Evolutionary conservation across 2,329 filamentous ascomycete species (phyloP), one percentile per base, ranked within the genome.

Genomic region (Botrytis byssoidea): DNA sequence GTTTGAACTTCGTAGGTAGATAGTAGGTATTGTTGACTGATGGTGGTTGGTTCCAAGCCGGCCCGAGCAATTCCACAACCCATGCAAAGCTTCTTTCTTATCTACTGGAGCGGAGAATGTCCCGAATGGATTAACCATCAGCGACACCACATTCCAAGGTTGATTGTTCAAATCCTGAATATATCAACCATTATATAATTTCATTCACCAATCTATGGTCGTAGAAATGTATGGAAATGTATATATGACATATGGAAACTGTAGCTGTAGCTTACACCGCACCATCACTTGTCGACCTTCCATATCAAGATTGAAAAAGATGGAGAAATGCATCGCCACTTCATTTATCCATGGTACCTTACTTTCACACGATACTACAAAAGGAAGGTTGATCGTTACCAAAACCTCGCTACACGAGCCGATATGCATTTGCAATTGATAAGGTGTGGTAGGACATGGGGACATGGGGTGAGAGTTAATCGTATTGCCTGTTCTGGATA

Each of bases 351-450:
- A 40, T 44, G 18, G 37, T 72, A 57, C 70, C 70, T 46, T 42
- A 57, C 60, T 46, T 64, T 9, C n/a, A 32, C 70, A 59, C 70
- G 60, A 72, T 72, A 67, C 70, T 44, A 25, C 18, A 60, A 44
- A 5, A 44, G 68, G 68, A 70, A 70, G 68, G 68, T 70, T 60
- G 61, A 44, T 64, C n/a, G 37, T 55, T 42, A 10, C 4, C 68
- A 44, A n/a, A 20, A 29, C 4, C n/a, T 55, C 51, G 51, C 51
- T 55, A 55, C 51, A 18, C 32, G 22, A 40, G 46, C 25, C 46
- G 12, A 48, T 18, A 46, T 48, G 66, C 25, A 44, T 70, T 35
- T 20, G 12, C 40, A 8, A 12, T 65, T n/a, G 67, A 70, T 70
- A 70, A 61, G 68, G 55, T 70, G 68, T 70, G 40, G 68, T n/a